phyloP scores from a whole-genome alignment of 2,329 filamentous ascomycete species.

The Byssothecium circinans region DNA sequence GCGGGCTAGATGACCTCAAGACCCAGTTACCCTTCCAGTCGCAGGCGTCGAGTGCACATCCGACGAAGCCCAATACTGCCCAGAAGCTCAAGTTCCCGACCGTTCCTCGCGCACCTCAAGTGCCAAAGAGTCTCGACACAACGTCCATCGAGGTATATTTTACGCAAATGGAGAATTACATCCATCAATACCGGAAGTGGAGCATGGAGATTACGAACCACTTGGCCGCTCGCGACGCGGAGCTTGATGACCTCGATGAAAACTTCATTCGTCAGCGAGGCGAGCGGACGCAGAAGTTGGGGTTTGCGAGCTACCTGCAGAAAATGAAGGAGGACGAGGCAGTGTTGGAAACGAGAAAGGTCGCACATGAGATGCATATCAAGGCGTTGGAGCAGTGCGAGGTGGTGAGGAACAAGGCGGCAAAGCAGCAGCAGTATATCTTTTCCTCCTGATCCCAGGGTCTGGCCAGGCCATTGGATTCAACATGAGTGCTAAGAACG shows the following conservation, averaged over 20 bases:
- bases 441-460: constrained; percentile 1
- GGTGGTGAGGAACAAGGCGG: constrained; percentile 34
- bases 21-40: constrained; percentile 62
- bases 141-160: constrained; percentile 56
- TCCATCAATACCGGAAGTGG: constrained; percentile 59
- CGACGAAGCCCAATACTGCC: constrained; percentile 44
- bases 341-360: constrained; percentile 63
- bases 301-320: constrained; percentile 60
- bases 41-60: constrained; percentile 49
- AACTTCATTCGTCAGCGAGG: constrained; percentile 57
- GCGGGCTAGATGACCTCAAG: constrained; percentile 56
- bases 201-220: constrained; percentile 58
- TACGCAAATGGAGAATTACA: constrained; percentile 57
- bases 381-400: constrained; percentile 51
- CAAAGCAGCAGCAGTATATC: constrained; percentile 18
- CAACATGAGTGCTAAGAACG: not conserved
- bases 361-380: constrained; percentile 63
- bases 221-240: constrained; percentile 56
- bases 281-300: constrained; percentile 52
- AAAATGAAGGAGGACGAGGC: constrained; percentile 66
- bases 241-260: constrained; percentile 45
- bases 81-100: constrained; percentile 52
- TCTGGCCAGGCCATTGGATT: not conserved
- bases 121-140: constrained; percentile 49
- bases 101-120: constrained; percentile 54